Percentiles rank a stretch among this genome's conserved stretches.
These are phyloP conservation scores for Lasiosphaeria miniovina DNA, from an alignment of 495 filamentous ascomycete genomes.

Conservation along the genomic window DNA sequence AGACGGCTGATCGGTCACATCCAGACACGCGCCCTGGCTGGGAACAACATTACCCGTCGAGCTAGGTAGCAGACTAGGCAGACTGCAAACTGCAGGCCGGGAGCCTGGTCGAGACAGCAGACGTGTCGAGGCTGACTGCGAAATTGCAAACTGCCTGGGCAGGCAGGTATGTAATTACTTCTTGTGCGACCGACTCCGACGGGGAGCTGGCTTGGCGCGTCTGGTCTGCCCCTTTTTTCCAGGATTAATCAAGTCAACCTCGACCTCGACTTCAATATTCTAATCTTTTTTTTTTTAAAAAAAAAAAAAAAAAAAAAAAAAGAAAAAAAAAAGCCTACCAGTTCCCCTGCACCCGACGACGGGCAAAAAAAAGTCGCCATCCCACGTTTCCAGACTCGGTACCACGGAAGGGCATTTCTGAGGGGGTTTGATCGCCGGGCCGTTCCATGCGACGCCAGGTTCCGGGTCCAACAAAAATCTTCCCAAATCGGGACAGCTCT, in stretches of 20 bases:
- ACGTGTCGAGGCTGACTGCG: no score
- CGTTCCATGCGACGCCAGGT: neutral
- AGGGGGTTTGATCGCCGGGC: neutral
- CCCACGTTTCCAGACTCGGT: neutral
- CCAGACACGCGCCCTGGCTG: neutral
- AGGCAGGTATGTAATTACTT: no score
- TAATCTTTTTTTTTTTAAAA: neutral
- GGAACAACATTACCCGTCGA: neutral
- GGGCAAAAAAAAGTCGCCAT: neutral
- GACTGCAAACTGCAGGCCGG: no score
- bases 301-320: neutral
- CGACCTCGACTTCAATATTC: no score
- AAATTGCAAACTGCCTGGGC: no score
- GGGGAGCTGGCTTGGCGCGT: no score
- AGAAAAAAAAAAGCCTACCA: neutral
- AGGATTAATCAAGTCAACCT: no score
- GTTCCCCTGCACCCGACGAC: no score
- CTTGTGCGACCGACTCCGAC: no score
- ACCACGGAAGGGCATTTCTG: neutral
- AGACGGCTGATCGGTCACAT: constrained; percentile 11
- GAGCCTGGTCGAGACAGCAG: no score
- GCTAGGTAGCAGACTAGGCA: no score
- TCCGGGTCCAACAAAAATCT: neutral
- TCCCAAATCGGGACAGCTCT: neutral
- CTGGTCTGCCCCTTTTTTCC: no score